Conservation (phyloP, 1,284 basidiomycete genomes). For the Porodaedalea pini region DNA sequence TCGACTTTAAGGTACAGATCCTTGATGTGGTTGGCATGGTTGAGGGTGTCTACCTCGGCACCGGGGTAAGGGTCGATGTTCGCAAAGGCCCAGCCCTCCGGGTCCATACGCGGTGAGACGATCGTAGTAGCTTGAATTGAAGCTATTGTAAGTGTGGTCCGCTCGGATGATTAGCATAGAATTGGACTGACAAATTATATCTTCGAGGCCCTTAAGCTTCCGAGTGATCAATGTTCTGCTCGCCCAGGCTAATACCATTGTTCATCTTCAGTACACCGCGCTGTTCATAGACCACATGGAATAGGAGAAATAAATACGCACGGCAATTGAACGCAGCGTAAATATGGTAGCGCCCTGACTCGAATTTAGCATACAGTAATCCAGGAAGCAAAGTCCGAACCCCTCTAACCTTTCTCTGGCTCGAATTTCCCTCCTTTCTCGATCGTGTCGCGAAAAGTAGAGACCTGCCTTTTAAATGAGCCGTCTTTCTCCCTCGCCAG, state of each 20-base stretch:
- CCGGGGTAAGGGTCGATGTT: constrained; percentile 64
- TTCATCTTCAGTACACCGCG: not conserved
- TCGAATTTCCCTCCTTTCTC: constrained; percentile 69
- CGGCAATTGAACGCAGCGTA: constrained; percentile 79
- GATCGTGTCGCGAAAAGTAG: constrained; percentile 75
- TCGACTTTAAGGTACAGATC: constrained; percentile 84
- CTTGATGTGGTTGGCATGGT: constrained; percentile 67
- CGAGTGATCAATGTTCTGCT: constrained; percentile 86
- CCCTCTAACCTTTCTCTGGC: constrained; percentile 70
- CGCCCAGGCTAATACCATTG: constrained; percentile 71
- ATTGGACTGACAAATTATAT: constrained; percentile 61
- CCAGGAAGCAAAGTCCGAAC: not conserved
- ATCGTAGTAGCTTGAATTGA: constrained; percentile 58
- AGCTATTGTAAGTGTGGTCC: no score
- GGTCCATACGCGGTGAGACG: constrained; percentile 85
- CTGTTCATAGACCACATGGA: no score
- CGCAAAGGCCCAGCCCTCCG: constrained; percentile 86
- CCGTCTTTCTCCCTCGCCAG: no score
- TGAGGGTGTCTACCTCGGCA: constrained; percentile 69
- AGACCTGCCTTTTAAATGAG: constrained; percentile 74
- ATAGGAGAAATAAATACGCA: constrained; percentile 42
- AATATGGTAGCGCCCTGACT: constrained; percentile 78
- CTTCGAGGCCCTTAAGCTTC: no score
- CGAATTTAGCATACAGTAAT: not conserved
- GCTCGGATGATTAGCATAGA: no score